phyloP scores from a whole-genome alignment of 805 yeast genomes.

The Hanseniaspora taiwanica region DNA sequence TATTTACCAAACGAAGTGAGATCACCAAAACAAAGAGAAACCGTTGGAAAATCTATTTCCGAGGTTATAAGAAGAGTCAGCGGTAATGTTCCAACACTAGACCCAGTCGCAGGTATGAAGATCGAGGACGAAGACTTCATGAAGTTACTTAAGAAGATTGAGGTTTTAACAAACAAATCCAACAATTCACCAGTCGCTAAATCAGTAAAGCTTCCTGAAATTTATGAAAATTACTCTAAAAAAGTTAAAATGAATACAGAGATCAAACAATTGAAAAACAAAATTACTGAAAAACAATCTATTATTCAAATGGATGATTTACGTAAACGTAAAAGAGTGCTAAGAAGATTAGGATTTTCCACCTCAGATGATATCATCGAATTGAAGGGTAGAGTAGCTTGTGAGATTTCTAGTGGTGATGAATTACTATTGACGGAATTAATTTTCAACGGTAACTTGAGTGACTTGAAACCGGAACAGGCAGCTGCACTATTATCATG shows the following conservation, averaged over 20 bases:
- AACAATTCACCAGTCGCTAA: slow-evolving; percentile 54
- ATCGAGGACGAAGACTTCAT: slow-evolving; percentile 72
- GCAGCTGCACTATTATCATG: slow-evolving; percentile 87
- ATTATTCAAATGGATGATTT: slow-evolving; percentile 90
- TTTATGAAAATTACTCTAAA: slow-evolving; percentile 50
- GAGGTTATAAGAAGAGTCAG: slow-evolving; percentile 79
- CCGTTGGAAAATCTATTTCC: slow-evolving; percentile 53
- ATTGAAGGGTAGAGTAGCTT: slow-evolving; percentile 89
- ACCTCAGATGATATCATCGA: slow-evolving; percentile 83
- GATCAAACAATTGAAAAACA: slow-evolving; percentile 45
- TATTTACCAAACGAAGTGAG: slow-evolving; percentile 65
- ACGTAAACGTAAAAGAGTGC: slow-evolving; percentile 82
- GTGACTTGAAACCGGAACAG: slow-evolving; percentile 75
- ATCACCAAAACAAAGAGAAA: slow-evolving; percentile 45
- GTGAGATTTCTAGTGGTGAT: slow-evolving; percentile 85
- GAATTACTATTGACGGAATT: slow-evolving; percentile 79
- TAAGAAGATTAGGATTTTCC: slow-evolving; percentile 83
- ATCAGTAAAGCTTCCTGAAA: slow-evolving; percentile 44
- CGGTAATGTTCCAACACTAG: slow-evolving; percentile 82
- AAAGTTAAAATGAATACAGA: slow-evolving; percentile 51
- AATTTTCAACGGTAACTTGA: slow-evolving; percentile 90
- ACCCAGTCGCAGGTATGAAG: slow-evolving; percentile 87
- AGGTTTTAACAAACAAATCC: slow-evolving; percentile 66
- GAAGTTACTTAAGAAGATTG: slow-evolving; percentile 59
- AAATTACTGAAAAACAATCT: slow-evolving; percentile 74